These are phyloP conservation scores for Meira nashicola DNA, from an alignment of 1,284 basidiomycete genomes.

Conservation along the genomic window DNA sequence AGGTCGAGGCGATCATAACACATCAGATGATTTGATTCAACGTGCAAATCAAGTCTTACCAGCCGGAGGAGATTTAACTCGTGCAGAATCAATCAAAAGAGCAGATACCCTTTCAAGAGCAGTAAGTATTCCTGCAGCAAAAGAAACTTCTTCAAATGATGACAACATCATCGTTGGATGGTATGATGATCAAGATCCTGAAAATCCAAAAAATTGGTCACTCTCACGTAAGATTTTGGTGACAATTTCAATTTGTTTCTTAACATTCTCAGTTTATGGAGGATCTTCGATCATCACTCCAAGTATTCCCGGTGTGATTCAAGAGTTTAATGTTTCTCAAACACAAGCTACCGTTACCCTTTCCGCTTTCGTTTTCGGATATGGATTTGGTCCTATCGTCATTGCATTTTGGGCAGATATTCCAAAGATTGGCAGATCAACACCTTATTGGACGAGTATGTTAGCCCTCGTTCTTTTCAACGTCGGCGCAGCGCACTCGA, in stretches of 20 bases:
- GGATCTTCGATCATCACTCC: constrained; percentile 54
- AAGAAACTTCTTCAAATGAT: not conserved
- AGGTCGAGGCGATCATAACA: no score
- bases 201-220: constrained; percentile 40
- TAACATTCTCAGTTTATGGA: constrained; percentile 59
- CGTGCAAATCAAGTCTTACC: no score
- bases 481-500: constrained; percentile 21
- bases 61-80: no score
- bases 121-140: no score
- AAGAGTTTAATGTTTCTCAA: constrained; percentile 15
- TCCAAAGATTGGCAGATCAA: constrained; percentile 34
- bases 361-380: constrained; percentile 23
- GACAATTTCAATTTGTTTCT: constrained; percentile 27
- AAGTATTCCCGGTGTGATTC: constrained; percentile 12
- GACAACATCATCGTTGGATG: constrained; percentile 54
- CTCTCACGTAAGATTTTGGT: constrained; percentile 30
- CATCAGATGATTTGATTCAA: no score
- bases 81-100: no score
- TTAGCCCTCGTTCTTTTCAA: constrained; percentile 28
- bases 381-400: constrained; percentile 36
- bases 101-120: no score
- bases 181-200: constrained; percentile 38
- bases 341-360: constrained; percentile 8
- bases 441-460: constrained; percentile 19
- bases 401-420: constrained; percentile 51